Percentiles rank a stretch among this genome's conserved stretches.
phyloP scores from a whole-genome alignment of 441 rosid species.

The Populus trichocarpa region DNA sequence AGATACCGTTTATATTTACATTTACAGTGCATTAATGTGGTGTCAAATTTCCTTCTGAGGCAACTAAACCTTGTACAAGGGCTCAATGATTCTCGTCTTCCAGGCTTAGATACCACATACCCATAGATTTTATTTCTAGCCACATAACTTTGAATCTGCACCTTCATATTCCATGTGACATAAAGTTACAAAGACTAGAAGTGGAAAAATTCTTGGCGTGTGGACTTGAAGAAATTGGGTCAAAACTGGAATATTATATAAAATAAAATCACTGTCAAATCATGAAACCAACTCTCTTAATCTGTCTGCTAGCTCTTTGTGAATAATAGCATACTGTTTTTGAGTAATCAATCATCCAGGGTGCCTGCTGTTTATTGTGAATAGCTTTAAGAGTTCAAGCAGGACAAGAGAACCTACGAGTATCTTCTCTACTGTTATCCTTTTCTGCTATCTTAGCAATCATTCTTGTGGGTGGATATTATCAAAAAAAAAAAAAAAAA shows the following conservation, averaged over 20 bases:
- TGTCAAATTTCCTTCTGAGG: neutral
- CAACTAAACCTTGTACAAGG: neutral
- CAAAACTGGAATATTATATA: neutral
- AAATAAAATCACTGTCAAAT: neutral
- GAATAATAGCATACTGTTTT: neutral
- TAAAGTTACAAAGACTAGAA: neutral
- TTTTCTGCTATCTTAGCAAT: constrained; percentile 5
- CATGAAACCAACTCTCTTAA: neutral
- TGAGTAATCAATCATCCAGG: neutral
- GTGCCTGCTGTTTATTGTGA: neutral
- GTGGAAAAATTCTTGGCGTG: neutral
- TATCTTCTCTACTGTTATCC: neutral
- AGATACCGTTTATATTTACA: neutral
- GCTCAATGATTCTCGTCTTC: neutral
- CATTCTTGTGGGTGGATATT: neutral
- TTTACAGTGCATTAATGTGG: neutral
- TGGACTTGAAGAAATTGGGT: neutral
- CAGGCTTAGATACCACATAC: neutral
- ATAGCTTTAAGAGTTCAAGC: neutral
- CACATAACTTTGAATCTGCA: neutral
- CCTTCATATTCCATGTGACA: neutral
- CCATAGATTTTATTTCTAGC: neutral
- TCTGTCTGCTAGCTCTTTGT: neutral
- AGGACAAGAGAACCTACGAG: neutral
- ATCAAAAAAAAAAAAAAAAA: neutral